Evolutionary conservation across 345 rosid genomes (phyloP).

Genomic region (Citrus medica): DNA sequence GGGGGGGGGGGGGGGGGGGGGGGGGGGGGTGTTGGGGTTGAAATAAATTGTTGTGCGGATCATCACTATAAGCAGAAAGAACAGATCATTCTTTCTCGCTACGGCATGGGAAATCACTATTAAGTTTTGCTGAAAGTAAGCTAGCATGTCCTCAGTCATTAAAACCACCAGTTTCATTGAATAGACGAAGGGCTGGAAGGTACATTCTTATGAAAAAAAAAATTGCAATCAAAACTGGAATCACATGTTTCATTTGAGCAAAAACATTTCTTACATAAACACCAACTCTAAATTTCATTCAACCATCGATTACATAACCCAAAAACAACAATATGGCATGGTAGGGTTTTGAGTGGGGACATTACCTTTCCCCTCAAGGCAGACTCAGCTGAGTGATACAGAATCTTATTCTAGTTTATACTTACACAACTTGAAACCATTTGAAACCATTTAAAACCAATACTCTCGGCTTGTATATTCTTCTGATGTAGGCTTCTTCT

Average conservation of each 20-base stretch:
- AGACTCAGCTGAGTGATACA: background rate
- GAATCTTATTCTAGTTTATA: conserved; percentile 2
- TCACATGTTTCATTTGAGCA: background rate
- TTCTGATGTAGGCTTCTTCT: background rate
- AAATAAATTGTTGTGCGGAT: no score
- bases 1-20: accelerated
- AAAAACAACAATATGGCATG: background rate
- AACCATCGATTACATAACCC: background rate
- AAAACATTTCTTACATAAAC: conserved; percentile 3
- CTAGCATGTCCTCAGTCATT: background rate
- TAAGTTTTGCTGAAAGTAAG: no score
- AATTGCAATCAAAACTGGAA: background rate
- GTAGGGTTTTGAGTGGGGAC: background rate
- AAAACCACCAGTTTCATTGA: background rate
- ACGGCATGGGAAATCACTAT: no score
- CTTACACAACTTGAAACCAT: background rate
- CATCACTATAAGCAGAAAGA: no score
- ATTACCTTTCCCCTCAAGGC: background rate
- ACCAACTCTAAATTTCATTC: background rate
- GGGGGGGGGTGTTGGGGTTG: accelerated
- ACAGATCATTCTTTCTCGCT: no score
- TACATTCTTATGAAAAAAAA: background rate
- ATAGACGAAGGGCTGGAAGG: background rate
- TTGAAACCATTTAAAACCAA: background rate
- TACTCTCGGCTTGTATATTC: background rate